Percentiles rank a stretch among this genome's conserved stretches.
These are phyloP conservation scores for Kwoniella shivajii DNA, from an alignment of 1,284 basidiomycete species.

Conservation along the genomic window DNA sequence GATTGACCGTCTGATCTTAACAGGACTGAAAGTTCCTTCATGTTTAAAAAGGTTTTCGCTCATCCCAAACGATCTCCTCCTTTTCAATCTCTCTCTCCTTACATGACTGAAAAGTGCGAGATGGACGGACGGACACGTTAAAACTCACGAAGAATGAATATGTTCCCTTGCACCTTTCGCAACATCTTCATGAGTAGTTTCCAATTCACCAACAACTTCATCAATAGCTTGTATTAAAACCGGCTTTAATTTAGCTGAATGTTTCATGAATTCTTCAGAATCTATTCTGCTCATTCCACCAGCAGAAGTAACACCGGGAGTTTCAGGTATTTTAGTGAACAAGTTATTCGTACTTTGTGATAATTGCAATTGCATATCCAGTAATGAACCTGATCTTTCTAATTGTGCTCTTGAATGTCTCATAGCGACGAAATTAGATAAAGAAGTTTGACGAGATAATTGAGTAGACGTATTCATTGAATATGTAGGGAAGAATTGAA, in stretches of 20 bases:
- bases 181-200: conserved; percentile 92
- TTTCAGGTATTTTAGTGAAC: conserved; percentile 25
- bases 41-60: too few relatives aligned
- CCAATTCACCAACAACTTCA: conserved; percentile 92
- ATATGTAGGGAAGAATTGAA: too few relatives aligned
- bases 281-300: conserved; percentile 21
- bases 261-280: conserved; percentile 49
- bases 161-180: conserved; percentile 94
- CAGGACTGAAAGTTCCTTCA: too few relatives aligned
- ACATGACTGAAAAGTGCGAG: too few relatives aligned
- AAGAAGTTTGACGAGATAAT: conserved; percentile 29
- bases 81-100: too few relatives aligned
- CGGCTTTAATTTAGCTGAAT: conserved; percentile 53
- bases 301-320: conserved; percentile 9
- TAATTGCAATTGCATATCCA: conserved; percentile 23
- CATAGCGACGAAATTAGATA: conserved; percentile 54
- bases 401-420: conserved; percentile 51
- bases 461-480: too few relatives aligned
- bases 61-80: too few relatives aligned
- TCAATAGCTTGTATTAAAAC: conserved; percentile 84
- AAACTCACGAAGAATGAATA: conserved; percentile 89
- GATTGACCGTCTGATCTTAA: too few relatives aligned
- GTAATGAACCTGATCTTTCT: conserved; percentile 39
- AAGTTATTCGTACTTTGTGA: conserved; percentile 34
- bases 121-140: too few relatives aligned